Conservation (phyloP, 2,329 filamentous ascomycete species). For the Hypomyces rosellus region DNA sequence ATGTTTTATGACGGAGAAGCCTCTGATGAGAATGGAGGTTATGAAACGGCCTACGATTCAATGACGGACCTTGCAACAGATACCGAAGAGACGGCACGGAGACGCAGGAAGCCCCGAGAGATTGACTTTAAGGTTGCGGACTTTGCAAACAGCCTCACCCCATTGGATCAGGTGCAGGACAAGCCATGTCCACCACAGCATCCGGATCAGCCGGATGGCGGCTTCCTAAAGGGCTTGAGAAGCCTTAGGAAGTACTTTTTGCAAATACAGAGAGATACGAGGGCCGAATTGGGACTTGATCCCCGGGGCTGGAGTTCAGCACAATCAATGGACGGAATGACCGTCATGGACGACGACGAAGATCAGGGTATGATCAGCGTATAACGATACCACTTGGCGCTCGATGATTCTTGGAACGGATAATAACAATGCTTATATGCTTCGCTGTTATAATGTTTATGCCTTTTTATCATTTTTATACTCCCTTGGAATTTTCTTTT, state of each 20-base stretch:
- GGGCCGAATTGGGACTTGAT: conserved; percentile 44
- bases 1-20: conserved; percentile 93
- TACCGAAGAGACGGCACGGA: conserved; percentile 46
- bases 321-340: conserved; percentile 6
- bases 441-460: too few species aligned
- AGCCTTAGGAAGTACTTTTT: conserved; percentile 79
- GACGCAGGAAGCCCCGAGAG: conserved; percentile 46
- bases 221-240: conserved; percentile 79
- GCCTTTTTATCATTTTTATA: too few species aligned
- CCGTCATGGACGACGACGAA: conserved; percentile 20
- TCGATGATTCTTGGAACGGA: not conserved
- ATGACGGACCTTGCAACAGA: conserved; percentile 54
- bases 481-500: too few species aligned
- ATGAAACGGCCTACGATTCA: conserved; percentile 50
- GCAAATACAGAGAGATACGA: conserved; percentile 74
- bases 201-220: conserved; percentile 74
- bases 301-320: conserved; percentile 20
- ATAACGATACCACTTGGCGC: conserved; percentile 17
- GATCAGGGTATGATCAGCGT: conserved; percentile 29
- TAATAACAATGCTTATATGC: too few species aligned
- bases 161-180: conserved; percentile 62
- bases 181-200: conserved; percentile 74
- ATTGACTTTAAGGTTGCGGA: conserved; percentile 97
- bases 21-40: conserved; percentile 39
- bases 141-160: conserved; percentile 95